Evolutionary conservation across 441 rosid species (phyloP).

Genomic region (Erysimum pusillum): DNA sequence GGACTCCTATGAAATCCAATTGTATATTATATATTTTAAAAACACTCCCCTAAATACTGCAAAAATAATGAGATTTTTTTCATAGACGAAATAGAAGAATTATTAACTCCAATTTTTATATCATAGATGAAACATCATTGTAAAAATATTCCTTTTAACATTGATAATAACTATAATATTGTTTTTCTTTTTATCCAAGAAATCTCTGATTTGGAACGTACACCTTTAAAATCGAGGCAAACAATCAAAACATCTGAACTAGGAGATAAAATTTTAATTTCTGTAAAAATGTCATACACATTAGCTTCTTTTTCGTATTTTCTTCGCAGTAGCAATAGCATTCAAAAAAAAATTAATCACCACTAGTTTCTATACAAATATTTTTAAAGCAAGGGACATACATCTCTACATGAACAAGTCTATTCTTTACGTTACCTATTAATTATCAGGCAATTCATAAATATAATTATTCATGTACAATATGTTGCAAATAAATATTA

Average conservation of each 20-base stretch:
- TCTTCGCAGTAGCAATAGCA: neutral
- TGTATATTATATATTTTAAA: neutral
- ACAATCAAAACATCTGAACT: too few species aligned
- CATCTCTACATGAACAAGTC: neutral
- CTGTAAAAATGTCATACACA: neutral
- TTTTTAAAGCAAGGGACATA: neutral
- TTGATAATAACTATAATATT: neutral
- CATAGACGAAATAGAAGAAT: neutral
- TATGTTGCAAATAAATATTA: constrained; percentile 17
- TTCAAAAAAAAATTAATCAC: neutral
- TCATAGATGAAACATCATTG: neutral
- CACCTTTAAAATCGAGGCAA: too few species aligned
- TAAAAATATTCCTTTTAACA: neutral
- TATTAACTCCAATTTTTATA: too few species aligned
- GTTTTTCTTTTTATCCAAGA: too few species aligned
- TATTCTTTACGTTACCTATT: constrained; percentile 30
- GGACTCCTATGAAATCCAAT: neutral
- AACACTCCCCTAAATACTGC: neutral
- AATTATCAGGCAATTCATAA: neutral
- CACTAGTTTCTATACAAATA: constrained; percentile 9
- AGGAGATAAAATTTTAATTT: too few species aligned
- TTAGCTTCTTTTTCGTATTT: neutral
- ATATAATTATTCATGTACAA: neutral
- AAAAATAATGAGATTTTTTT: neutral
- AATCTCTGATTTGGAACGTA: too few species aligned